Evolutionary conservation across 2,329 filamentous ascomycete genomes (phyloP), one percentile per base, ranked within the genome.

Genomic region (Fusarium sp.): DNA sequence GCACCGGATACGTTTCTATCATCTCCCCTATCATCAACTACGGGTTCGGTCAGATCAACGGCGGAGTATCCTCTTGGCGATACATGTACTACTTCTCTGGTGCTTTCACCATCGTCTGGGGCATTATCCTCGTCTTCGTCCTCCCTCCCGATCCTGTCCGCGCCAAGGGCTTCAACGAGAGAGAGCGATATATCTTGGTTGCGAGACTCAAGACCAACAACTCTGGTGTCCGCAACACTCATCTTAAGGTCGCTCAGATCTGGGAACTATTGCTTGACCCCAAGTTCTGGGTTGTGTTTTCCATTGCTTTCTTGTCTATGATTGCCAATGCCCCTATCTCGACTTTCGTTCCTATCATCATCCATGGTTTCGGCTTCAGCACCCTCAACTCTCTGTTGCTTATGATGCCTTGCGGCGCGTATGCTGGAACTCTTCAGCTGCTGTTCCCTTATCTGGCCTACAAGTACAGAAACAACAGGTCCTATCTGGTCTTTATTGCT

Each of bases 11-110:
- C 53, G 83, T 84, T 16, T 81, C 82, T 2, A 80, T 86, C 31
- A 78, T 88, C 33, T 83, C 83, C 0, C 85, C 85, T 0, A 73
- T 86, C 3, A 81, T 86, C 71, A 86, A 85, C 77, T 87, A 86
- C 65, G 85, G 82, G 8, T 75, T 87, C 7, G 85, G 85, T 2
- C 82, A 83, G 14, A 81, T 87, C 62, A 77, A 80, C 26, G 82
- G 82, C 22, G 73, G 77, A 3, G 70, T 82, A 12, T 80, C 79
- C 5, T 79, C 82, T 3, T 77, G 75, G 75, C 56, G 41, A 47
- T 76, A 76, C 22, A 77, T 77, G 75, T 77, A 76, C 35, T 75
- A 73, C 38, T 72, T 76, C 28, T 38, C 73, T 4, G 84, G 83
- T 15, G 70, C 76, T 4, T 65, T 86, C 16, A 86, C 84, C 2